These are phyloP conservation scores for Talinum fruticosum DNA, from an alignment of 148 eudicot genomes.

Conservation along the genomic window DNA sequence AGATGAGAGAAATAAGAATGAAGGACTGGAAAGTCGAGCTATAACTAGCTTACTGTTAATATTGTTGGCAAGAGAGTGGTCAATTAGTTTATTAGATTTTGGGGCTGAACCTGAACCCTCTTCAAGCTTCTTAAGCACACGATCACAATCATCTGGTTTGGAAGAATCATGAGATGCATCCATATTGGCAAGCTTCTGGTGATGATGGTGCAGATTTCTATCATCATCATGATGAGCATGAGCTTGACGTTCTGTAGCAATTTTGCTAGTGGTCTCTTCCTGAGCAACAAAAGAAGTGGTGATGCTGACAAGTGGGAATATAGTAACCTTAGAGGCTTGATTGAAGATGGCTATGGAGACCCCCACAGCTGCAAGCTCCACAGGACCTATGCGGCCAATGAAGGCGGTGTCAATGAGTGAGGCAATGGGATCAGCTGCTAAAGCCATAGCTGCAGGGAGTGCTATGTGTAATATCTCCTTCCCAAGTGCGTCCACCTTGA, in stretches of 20 bases:
- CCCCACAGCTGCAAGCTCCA: conserved; percentile 88
- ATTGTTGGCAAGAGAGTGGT: conserved; percentile 20
- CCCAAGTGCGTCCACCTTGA: conserved; percentile 76
- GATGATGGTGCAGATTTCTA: neutral
- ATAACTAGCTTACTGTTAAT: neutral
- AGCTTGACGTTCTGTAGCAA: neutral
- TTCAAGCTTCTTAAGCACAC: conserved; percentile 36
- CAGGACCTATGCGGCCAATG: conserved; percentile 80
- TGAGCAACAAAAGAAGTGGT: conserved; percentile 96
- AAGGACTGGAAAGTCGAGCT: no score
- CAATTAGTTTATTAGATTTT: neutral
- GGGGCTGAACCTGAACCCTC: conserved; percentile 27
- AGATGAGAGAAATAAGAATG: no score
- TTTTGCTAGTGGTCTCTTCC: conserved; percentile 54
- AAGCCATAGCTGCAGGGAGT: conserved; percentile 83
- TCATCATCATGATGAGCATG: neutral
- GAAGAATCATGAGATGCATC: neutral
- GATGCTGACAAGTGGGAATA: conserved; percentile 86
- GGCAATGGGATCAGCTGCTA: conserved; percentile 93
- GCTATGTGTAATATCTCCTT: conserved; percentile 74
- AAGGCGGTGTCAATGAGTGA: conserved; percentile 89
- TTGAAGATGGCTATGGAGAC: conserved; percentile 91
- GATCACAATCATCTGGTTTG: conserved; percentile 15
- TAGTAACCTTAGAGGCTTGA: conserved; percentile 83
- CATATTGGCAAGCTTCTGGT: neutral